Percentiles rank a stretch among this genome's conserved stretches.
Evolutionary conservation across 2,329 filamentous ascomycete species (phyloP).

Genomic region (Fusarium tupiense): DNA sequence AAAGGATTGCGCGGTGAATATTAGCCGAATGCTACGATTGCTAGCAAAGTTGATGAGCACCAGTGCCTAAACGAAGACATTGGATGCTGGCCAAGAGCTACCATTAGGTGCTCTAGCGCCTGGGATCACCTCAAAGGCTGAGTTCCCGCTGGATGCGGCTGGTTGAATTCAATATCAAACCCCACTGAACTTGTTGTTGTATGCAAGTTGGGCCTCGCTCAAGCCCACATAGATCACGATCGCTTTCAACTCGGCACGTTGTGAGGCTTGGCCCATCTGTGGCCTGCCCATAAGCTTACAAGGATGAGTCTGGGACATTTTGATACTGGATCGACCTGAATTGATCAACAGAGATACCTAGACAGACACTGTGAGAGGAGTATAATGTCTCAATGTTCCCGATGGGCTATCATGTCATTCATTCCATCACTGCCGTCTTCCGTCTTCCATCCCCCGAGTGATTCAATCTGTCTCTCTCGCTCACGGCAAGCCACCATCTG

Average conservation of each 20-base stretch:
- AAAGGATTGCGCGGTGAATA: background rate
- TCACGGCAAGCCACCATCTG: conserved; percentile 1
- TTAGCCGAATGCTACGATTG: background rate
- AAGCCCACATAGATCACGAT: conserved; percentile 29
- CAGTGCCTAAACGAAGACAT: background rate
- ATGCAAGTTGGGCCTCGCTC: conserved; percentile 17
- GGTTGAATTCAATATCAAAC: conserved; percentile 27
- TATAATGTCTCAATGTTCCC: background rate
- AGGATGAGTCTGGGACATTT: conserved; percentile 7
- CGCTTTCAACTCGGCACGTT: conserved; percentile 23
- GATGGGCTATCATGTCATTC: background rate
- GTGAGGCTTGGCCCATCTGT: conserved; percentile 21
- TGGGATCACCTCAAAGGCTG: background rate
- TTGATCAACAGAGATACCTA: background rate
- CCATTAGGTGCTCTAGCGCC: background rate
- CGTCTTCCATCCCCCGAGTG: background rate
- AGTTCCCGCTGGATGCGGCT: conserved; percentile 26
- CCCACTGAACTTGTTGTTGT: conserved; percentile 25
- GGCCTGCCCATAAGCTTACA: conserved; percentile 6
- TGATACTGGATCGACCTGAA: background rate
- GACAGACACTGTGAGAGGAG: background rate
- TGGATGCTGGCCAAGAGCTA: background rate
- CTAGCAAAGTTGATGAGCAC: background rate
- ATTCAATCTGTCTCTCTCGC: background rate
- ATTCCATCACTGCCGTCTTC: background rate